Conservation (phyloP, 176 grass and related monocot genomes). For the Hsuehochloa calcarea region DNA sequence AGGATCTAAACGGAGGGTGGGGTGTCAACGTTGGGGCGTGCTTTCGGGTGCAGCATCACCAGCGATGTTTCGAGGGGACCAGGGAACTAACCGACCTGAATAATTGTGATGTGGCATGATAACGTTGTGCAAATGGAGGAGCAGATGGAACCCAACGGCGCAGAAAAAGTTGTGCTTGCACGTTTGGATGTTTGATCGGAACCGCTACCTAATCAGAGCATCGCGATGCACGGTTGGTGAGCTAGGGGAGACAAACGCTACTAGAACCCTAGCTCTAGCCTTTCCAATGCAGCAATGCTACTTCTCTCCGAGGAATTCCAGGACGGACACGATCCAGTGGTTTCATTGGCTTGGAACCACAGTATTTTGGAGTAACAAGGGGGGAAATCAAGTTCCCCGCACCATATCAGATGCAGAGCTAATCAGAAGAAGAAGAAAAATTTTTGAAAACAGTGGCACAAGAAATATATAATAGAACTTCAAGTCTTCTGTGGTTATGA, state of each 20-base stretch:
- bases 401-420: background rate
- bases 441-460: background rate
- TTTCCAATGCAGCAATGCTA: background rate
- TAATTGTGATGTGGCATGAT: slow-evolving; percentile 23
- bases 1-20: slow-evolving; percentile 42
- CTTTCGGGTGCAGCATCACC: slow-evolving; percentile 51
- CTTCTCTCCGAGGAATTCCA: background rate
- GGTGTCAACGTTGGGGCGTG: slow-evolving; percentile 59
- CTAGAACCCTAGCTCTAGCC: background rate
- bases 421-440: background rate
- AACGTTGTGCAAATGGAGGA: background rate
- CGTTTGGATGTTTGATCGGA: slow-evolving; percentile 21
- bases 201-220: background rate
- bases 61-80: slow-evolving; percentile 38
- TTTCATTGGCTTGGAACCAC: background rate
- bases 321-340: background rate
- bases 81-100: background rate
- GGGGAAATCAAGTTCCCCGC: background rate
- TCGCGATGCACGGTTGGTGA: background rate
- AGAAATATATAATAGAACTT: background rate
- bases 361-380: background rate
- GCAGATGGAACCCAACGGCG: background rate
- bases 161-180: slow-evolving; percentile 16
- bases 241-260: background rate
- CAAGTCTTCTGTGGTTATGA: background rate